Evolutionary conservation across 78 protist genomes (phyloP).

Genomic region (Chrysochromulina parva): DNA sequence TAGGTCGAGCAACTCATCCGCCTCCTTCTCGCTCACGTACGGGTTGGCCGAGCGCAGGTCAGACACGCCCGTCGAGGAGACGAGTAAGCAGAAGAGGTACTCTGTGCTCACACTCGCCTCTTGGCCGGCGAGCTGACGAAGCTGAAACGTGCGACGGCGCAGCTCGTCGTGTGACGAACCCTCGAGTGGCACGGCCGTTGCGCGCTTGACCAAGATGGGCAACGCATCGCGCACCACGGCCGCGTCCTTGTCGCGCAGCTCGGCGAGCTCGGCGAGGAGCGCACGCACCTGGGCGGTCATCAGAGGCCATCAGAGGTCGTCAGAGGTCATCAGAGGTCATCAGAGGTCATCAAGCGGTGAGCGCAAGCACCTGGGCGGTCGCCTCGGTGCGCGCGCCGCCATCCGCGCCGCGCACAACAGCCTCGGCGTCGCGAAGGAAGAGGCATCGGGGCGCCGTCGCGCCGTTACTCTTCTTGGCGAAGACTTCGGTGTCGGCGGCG

Average conservation of each 20-base stretch:
- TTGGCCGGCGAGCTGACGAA: not conserved
- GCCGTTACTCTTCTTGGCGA: not conserved
- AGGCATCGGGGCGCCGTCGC: not conserved
- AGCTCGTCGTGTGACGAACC: not conserved
- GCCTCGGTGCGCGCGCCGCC: not conserved
- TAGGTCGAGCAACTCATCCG: not conserved
- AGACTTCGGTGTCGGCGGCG: not conserved
- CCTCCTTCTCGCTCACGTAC: not conserved
- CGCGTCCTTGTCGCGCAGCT: not conserved
- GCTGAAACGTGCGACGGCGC: not conserved
- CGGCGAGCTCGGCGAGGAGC: not conserved
- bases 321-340: no score
- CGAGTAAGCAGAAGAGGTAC: not conserved
- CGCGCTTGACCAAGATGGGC: not conserved
- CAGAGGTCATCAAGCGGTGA: no score
- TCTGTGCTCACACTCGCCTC: not conserved
- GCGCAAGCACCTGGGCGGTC: not conserved
- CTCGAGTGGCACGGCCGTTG: not conserved
- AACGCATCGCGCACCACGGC: not conserved
- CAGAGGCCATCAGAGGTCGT: no score
- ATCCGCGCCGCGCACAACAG: not conserved
- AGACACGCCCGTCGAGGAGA: not conserved
- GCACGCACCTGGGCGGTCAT: not conserved
- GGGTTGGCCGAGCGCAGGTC: slow-evolving; percentile 25
- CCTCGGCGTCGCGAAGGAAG: not conserved